Evolutionary conservation across 441 rosid species (phyloP).

Genomic region (Capsella rubella): DNA sequence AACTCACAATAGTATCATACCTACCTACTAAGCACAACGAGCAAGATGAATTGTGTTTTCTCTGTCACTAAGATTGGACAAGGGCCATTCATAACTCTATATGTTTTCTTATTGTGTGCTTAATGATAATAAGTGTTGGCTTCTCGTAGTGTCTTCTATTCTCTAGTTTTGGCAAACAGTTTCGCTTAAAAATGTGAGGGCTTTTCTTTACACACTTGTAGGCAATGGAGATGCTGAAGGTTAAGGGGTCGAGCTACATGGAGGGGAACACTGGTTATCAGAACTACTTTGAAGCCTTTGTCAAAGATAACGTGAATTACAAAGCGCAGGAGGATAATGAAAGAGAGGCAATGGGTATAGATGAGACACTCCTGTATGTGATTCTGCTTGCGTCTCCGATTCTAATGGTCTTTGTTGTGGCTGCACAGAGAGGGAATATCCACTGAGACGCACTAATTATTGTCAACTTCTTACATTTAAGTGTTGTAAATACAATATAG

Average conservation of each 20-base stretch:
- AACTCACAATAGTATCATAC: conserved; percentile 14
- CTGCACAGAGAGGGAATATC: conserved; percentile 58
- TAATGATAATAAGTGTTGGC: background rate
- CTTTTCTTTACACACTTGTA: conserved; percentile 24
- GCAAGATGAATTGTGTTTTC: conserved; percentile 9
- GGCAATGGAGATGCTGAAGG: conserved; percentile 91
- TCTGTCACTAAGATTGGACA: background rate
- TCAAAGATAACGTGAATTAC: conserved; percentile 55
- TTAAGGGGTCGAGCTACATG: conserved; percentile 54
- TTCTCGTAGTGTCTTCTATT: background rate
- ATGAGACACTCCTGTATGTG: conserved; percentile 67
- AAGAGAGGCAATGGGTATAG: conserved; percentile 48
- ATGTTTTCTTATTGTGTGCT: background rate
- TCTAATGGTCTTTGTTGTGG: conserved; percentile 57
- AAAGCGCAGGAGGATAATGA: conserved; percentile 43
- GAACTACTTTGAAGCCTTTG: conserved; percentile 72
- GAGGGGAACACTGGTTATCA: conserved; percentile 58
- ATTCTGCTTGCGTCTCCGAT: conserved; percentile 77
- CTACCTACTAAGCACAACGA: background rate
- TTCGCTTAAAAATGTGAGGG: conserved; percentile 4
- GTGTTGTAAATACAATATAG: conserved; percentile 22
- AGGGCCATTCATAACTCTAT: background rate
- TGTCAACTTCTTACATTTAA: conserved; percentile 22
- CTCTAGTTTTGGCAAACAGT: conserved; percentile 2
- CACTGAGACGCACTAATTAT: conserved; percentile 37